Evolutionary conservation across 495 filamentous ascomycete species (phyloP).

Genomic region (Copromyces sp.): DNA sequence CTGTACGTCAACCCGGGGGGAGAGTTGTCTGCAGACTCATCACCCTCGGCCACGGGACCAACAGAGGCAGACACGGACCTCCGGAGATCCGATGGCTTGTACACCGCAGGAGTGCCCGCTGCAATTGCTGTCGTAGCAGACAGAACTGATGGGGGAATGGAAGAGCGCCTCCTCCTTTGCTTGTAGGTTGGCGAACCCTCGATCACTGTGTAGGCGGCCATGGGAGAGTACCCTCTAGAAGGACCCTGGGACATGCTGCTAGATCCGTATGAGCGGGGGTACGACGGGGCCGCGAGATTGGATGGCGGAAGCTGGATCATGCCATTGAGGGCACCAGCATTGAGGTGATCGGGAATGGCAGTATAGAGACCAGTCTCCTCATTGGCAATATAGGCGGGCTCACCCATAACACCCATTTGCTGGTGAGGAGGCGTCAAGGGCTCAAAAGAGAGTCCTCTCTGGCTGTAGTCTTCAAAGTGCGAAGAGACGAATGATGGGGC

Average conservation of each 20-base stretch:
- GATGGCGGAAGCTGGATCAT: constrained; percentile 90
- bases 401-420: constrained; percentile 60
- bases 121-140: constrained; percentile 53
- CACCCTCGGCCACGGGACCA: constrained; percentile 67
- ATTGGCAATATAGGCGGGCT: constrained; percentile 94
- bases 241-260: constrained; percentile 39
- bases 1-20: constrained; percentile 59
- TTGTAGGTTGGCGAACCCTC: constrained; percentile 98
- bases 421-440: constrained; percentile 93
- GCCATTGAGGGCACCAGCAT: constrained; percentile 50
- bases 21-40: constrained; percentile 60
- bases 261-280: constrained; percentile 58
- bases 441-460: constrained; percentile 90
- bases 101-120: constrained; percentile 43
- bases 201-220: constrained; percentile 74
- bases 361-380: constrained; percentile 95
- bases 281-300: constrained; percentile 68
- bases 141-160: constrained; percentile 65
- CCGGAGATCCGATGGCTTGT: constrained; percentile 74
- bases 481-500: constrained; percentile 96
- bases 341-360: constrained; percentile 72
- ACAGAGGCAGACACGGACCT: constrained; percentile 87
- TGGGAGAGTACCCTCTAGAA: not conserved
- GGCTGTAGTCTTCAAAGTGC: constrained; percentile 94
- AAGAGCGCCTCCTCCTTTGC: constrained; percentile 86